Base-by-base conservation (phyloP, 2,329 filamentous ascomycete genomes). In the Biscogniauxia mediterranea region DNA sequence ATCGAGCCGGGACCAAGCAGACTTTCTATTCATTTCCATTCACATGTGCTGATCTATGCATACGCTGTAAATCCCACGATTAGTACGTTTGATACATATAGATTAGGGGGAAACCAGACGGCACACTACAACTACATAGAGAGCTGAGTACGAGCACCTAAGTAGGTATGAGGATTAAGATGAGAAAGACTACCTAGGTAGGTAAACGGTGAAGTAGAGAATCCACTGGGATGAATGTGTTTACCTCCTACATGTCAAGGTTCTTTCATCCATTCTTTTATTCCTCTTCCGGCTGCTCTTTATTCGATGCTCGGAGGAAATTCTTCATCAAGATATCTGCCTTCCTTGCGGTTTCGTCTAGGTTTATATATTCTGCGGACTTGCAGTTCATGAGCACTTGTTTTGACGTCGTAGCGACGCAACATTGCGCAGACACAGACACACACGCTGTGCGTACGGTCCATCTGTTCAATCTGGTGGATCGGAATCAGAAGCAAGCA, bases 1-100 rank as follows among this genome's bases (percentile, higher is more conserved):
- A 49, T 38, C 20, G 17, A 63, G 63, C 58, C 64, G 64, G 60
- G 38, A 46, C 38, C 38, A 46, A 46, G 38, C 15, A n/a, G 17
- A n/a, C 38, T 46, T 46, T n/a, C 38, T 32, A 46, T n/a, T 46
- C 38, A 46, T 17, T 46, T 46, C 38, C 17, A 46, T 46, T 46
- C 11, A 11, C 17, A 46, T 46, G 15, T n/a, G 17, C 38, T 46
- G 17, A 15, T 46, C 6, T 46, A n/a, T 46, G 38, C 38, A 46
- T 46, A 17, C 38, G 38, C 38, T 46, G 15, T 46, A 46, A 17
- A 46, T 46, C 13, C 17, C 15, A 46, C 17, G 15, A 32, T 6
- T 3, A 23, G 23, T 23, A 32, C 28, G n/a, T n/a, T n/a, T n/a
- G n/a, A n/a, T n/a, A n/a, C n/a, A n/a, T n/a, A n/a, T n/a, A 9